Evolutionary conservation across 2,329 filamentous ascomycete species (phyloP), one percentile per base, ranked within the genome.

Genomic region (Tympanopsis confertula): DNA sequence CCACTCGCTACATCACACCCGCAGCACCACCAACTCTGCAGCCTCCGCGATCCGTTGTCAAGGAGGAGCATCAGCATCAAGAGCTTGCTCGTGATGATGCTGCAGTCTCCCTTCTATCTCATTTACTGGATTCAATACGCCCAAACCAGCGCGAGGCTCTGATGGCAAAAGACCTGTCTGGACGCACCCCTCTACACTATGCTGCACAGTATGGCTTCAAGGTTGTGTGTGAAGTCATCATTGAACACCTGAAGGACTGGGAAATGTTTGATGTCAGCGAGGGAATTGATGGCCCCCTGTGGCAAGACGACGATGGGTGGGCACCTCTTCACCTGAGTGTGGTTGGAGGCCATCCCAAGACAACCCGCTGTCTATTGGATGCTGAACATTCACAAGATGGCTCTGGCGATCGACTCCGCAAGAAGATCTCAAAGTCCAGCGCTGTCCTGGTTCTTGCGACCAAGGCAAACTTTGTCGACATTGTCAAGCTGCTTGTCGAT

Each of bases 151-250:
- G 80, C 10, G 45, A 55, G 12, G 81, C 82, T 0, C 63, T 96
- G 10, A 65, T 71, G 36, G 72, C 74, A 12, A 77, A 71, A 41
- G 89, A 96, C 58, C 70, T 78, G 0, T 83, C 89, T 42, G 88
- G 86, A 3, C 82, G 89, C 4, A 71, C 89, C 13, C 87, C 89
- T 1, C 68, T 96, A 10, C 89, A 96, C 55, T 95, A 95, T 53
- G 87, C 87, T 3, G 89, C 91, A 0, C 87, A 96, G 54, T 94
- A 93, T 53, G 91, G 91, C 2, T 87, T 95, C 48, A 84, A 91
- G 3, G 75, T 86, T n/a, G 80, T 95, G 7, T 94, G 86, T 52
- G 74, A 94, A 52, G 70, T 88, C 18, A 73, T 96, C 46, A 88
- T 95, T 63, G 78, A 81, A 44, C 81, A 82, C 50, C 88, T 98